phyloP scores from a whole-genome alignment of 192 early-diverging fungal species.

The Rhizoclosmatium globosum region DNA sequence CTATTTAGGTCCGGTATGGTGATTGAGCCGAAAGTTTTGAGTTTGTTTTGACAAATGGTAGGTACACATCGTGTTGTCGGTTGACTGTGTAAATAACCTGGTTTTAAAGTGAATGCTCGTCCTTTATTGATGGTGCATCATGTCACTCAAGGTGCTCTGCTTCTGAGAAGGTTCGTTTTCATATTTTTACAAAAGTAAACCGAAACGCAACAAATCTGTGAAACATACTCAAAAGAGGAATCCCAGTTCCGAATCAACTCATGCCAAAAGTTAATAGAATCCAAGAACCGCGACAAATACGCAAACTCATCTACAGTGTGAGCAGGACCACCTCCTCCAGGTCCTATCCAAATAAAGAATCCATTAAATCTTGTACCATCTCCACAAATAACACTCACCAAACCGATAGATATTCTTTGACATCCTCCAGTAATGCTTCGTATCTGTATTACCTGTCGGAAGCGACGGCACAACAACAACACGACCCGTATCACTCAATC shows the following conservation, averaged over 20 bases:
- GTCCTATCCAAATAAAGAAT: neutral
- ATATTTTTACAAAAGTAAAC: too few species aligned
- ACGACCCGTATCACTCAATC: neutral
- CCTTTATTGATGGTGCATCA: too few species aligned
- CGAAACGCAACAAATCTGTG: too few species aligned
- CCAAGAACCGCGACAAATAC: conserved; percentile 21
- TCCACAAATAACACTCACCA: conserved; percentile 14
- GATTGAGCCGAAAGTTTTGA: too few species aligned
- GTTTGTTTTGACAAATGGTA: too few species aligned
- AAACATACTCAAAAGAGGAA: neutral
- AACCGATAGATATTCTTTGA: conserved; percentile 49
- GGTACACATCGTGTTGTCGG: too few species aligned
- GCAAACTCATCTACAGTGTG: conserved; percentile 33
- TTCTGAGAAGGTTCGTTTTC: too few species aligned
- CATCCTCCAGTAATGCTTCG: conserved; percentile 46
- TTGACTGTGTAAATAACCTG: too few species aligned
- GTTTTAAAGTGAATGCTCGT: too few species aligned
- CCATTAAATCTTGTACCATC: too few species aligned
- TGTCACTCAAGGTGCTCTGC: too few species aligned
- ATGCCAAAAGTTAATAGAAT: conserved; percentile 45
- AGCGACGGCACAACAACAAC: conserved; percentile 43
- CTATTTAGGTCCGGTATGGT: too few species aligned
- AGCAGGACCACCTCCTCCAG: conserved; percentile 1
- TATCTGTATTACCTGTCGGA: conserved; percentile 53
- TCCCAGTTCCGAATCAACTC: conserved; percentile 51